These are phyloP conservation scores for Coniochaeta sp. DNA, from an alignment of 2,329 filamentous ascomycete species.

Conservation along the genomic window DNA sequence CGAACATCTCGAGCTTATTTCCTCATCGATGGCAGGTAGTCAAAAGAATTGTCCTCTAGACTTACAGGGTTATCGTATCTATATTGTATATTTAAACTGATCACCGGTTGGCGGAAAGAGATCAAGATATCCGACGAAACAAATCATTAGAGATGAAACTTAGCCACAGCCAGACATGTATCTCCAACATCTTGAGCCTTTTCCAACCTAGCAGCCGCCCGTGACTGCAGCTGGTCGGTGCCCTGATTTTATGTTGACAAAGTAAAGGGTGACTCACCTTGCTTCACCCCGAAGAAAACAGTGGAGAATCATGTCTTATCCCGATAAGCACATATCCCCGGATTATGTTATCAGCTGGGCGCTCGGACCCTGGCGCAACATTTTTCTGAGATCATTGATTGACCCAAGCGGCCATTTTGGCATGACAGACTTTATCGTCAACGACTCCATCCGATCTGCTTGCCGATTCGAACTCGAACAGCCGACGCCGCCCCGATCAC, in stretches of 20 bases:
- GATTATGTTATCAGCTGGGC: not conserved
- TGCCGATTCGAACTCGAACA: not conserved
- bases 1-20: too few species aligned
- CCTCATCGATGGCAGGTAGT: too few species aligned
- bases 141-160: too few species aligned
- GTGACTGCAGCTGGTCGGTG: too few species aligned
- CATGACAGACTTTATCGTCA: not conserved
- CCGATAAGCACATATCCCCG: not conserved
- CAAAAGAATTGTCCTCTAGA: too few species aligned
- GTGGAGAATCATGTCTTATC: not conserved
- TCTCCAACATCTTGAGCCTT: not conserved
- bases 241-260: too few species aligned
- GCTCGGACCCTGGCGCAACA: conserved; percentile 3
- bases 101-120: too few species aligned
- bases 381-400: conserved; percentile 2
- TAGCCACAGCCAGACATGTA: too few species aligned
- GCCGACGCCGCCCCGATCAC: not conserved
- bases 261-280: not conserved
- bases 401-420: not conserved
- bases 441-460: not conserved
- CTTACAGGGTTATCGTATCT: too few species aligned
- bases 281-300: not conserved
- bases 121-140: too few species aligned
- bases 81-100: too few species aligned
- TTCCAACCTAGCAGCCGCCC: not conserved